Conservation (phyloP, 306 rosid species). For the Abrus precatorius region DNA sequence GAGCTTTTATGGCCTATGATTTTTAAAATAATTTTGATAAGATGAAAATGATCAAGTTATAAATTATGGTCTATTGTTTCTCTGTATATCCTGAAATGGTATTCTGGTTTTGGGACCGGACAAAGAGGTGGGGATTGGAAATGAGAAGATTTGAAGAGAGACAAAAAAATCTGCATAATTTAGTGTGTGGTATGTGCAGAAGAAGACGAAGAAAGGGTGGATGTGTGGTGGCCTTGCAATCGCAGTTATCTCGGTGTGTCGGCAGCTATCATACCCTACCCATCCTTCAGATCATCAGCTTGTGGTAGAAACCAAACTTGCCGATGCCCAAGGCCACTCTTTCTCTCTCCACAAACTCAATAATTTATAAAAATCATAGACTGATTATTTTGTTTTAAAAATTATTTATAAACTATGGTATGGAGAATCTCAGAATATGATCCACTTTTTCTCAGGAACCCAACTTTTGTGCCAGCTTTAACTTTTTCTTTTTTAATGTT, state of each 20-base stretch:
- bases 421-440: background rate
- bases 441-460: background rate
- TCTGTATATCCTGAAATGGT: background rate
- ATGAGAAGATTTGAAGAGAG: background rate
- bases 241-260: background rate
- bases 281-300: background rate
- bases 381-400: background rate
- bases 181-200: conserved; percentile 12
- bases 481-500: background rate
- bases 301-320: background rate
- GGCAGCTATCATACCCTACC: too few relatives aligned
- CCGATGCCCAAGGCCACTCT: background rate
- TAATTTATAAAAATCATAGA: background rate
- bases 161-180: background rate
- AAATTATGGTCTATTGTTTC: too few relatives aligned
- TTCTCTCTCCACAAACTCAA: background rate
- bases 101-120: background rate
- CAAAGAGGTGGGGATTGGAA: background rate
- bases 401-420: background rate
- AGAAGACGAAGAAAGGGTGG: background rate
- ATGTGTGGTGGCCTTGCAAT: background rate
- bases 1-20: too few relatives aligned
- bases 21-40: too few relatives aligned
- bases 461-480: conserved; percentile 5
- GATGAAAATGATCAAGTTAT: too few relatives aligned